Base-by-base conservation (phyloP, 495 filamentous ascomycete species). In the Penicillium bovifimosum region DNA sequence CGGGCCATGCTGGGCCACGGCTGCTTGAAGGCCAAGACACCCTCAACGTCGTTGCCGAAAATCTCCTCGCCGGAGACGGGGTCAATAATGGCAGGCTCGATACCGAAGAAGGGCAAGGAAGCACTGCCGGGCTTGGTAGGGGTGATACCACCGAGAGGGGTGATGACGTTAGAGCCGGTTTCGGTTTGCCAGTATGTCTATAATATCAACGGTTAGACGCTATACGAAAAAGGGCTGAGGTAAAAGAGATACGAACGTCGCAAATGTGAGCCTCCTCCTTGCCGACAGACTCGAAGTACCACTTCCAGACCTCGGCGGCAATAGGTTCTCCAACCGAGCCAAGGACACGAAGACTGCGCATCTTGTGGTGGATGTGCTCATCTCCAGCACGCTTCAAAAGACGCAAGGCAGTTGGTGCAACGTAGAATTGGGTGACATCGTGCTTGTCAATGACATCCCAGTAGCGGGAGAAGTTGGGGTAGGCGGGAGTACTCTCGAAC, bases 171-270 rank as follows among this genome's bases (percentile, higher is more conserved):
- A 41, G 91, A 97, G 47, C 93, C 93, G 9, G 93, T 99, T 77
- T 99, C 93, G 54, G 93, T 99, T 84, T 99, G 93, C 95, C 93
- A 99, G 79, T 99, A 99, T 40, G 93, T 99, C 91, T 97, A 63
- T 45, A 35, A 53, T 50, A 16, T 3, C 33, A 26, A 38, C 34
- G 16, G 5, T 58, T 47, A 55, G 36, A 24, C 43, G 11, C 4
- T 2, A 27, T 58, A 17, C 20, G 33, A 47, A 29, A 29, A 28
- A 16, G 2, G n/a, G 34, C 14, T 32, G 50, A 27, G 31, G 17
- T 16, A 7, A 49, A 50, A 9, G 31, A 28, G 24, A 41, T 54
- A 81, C 89, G 79, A 79, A 96, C 92, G 67, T 99, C 95, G 35
- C 95, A 86, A 70, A 99, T 77, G 65, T 97, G 93, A 36, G 90